Percentiles rank a stretch among this genome's conserved stretches.
Evolutionary conservation across 2,329 filamentous ascomycete species (phyloP).

Genomic region (Chaetoscypha palmicola): DNA sequence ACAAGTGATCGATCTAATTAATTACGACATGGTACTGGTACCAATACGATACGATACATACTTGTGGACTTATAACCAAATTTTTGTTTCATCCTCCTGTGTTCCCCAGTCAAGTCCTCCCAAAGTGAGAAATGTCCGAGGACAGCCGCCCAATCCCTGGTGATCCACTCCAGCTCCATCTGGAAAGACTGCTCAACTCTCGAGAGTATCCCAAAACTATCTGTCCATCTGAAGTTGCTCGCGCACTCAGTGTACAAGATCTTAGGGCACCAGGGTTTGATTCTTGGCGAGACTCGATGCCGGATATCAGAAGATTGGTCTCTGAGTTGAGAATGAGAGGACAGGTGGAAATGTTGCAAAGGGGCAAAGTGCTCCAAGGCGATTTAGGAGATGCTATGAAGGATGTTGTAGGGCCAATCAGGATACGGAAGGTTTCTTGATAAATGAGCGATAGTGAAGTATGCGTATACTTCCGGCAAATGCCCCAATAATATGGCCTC

Average conservation of each 20-base stretch:
- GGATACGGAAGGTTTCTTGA: no score
- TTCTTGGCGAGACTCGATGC: slow-evolving; percentile 11
- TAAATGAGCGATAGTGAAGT: no score
- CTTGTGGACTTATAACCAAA: no score
- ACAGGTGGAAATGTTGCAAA: slow-evolving; percentile 12
- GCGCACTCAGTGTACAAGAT: slow-evolving; percentile 5
- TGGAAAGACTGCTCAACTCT: not conserved
- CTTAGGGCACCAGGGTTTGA: not conserved
- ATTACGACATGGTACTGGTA: no score
- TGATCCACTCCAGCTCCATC: slow-evolving; percentile 1
- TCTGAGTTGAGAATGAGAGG: slow-evolving; percentile 9
- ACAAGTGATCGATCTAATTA: no score
- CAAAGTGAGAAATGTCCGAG: no score
- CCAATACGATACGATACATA: no score
- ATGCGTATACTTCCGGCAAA: no score
- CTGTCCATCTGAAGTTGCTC: slow-evolving; percentile 16
- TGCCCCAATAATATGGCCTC: no score
- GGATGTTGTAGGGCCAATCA: slow-evolving; percentile 7
- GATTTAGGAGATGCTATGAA: slow-evolving; percentile 9
- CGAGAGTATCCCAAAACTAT: slow-evolving; percentile 8
- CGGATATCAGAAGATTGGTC: slow-evolving; percentile 4
- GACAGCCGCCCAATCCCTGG: no score
- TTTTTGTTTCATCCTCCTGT: no score
- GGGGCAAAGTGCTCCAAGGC: slow-evolving; percentile 9
- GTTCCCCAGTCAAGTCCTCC: no score